Base-by-base conservation (phyloP, 2,329 filamentous ascomycete genomes). In the Cladosporium colombiae region DNA sequence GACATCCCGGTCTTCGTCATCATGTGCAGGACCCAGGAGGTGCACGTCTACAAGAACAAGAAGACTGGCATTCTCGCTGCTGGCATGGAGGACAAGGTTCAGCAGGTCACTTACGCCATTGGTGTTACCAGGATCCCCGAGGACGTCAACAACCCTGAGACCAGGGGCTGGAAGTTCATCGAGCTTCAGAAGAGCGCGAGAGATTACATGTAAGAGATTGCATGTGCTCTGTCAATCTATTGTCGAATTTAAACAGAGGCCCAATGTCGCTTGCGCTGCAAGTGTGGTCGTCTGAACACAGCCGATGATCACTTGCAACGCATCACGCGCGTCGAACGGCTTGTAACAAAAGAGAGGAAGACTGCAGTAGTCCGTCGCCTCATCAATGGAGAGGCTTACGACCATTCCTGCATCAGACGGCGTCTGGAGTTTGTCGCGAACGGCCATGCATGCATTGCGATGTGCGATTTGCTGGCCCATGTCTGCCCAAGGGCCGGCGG, bases 71-170 rank as follows among this genome's bases (percentile, higher is more conserved):
- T 97, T 78, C 86, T 99, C 57, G 93, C 94, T 3, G 94, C 94
- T 14, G 95, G 95, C 52, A 98, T 97, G 93, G 95, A 99, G 80
- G 95, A 99, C 81, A 96, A 93, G 81, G 95, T 99, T 27, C 95
- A 99, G 81, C 89, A 97, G 72, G 95, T 99, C 71, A 98, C 95
- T 2, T 99, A 99, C 76, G 95, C 94, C 69, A 98, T 99, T 72
- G 95, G 95, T 73, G 91, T 99, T 67, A 99, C 95, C 3, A 86
- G 95, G 70, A 88, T 96, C 67, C 89, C 95, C 2, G 95, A 99
- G 77, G 95, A 99, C 72, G 94, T 98, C 71, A 94, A 89, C 83
- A 98, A 99, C 79, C 91, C 93, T 1, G 95, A 99, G 82, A 99
- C 95, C 13, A 87, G 93, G 75, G 95, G 95, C 35, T 99, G 95